phyloP scores from a whole-genome alignment of 2,329 filamentous ascomycete genomes.

The Neodidymelliopsis sp. region DNA sequence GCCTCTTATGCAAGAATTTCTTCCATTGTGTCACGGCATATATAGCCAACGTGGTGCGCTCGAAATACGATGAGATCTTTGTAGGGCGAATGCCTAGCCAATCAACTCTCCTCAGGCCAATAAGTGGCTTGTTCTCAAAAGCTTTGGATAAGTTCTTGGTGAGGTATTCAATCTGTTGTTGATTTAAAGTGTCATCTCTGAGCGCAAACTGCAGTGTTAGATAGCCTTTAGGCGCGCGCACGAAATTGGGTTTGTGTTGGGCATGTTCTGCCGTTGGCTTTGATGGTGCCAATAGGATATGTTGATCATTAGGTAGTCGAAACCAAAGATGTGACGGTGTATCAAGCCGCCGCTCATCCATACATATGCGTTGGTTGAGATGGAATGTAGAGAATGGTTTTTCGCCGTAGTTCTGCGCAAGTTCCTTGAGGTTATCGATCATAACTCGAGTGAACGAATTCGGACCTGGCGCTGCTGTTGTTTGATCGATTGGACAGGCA shows the following conservation, averaged over 20 bases:
- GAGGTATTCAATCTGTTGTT: conserved; percentile 42
- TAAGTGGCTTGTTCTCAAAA: conserved; percentile 34
- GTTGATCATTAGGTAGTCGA: conserved; percentile 34
- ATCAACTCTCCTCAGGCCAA: conserved; percentile 42
- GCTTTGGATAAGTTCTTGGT: conserved; percentile 36
- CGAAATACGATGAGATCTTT: conserved; percentile 33
- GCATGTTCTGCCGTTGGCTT: conserved; percentile 19
- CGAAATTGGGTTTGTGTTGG: conserved; percentile 13
- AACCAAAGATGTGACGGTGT: conserved; percentile 40
- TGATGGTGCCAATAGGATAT: conserved; percentile 43
- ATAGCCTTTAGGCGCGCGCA: conserved; percentile 32
- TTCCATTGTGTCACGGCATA: conserved; percentile 41
- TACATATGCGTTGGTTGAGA: conserved; percentile 37
- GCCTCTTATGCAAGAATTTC: conserved; percentile 30
- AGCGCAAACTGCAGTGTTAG: conserved; percentile 45
- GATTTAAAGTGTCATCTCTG: conserved; percentile 31
- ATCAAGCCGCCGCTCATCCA: conserved; percentile 34
- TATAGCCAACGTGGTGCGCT: conserved; percentile 36
- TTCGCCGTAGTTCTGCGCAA: conserved; percentile 29
- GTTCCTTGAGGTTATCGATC: conserved; percentile 39
- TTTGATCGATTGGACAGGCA: conserved; percentile 37
- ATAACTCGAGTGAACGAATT: conserved; percentile 47
- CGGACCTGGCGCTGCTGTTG: conserved; percentile 39
- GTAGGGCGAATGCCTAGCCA: conserved; percentile 42
- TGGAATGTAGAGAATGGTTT: conserved; percentile 41